Evolutionary conservation across 805 yeast genomes (phyloP), one percentile per base, ranked within the genome.

Genomic region (Suhomyces prunicola): DNA sequence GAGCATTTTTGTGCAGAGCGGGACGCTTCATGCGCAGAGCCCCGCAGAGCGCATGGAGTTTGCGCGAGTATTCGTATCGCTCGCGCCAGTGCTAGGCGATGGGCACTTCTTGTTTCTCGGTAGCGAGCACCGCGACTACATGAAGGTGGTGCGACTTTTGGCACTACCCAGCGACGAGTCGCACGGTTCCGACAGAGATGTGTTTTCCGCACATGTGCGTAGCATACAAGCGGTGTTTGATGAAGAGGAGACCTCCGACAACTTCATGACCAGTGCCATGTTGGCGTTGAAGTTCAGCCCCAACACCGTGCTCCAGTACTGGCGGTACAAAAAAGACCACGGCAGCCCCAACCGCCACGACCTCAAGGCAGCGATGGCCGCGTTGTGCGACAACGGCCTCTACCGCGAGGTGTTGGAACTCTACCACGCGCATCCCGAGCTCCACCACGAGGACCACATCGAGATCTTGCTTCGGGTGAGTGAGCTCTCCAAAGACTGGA

Each of bases 401-500:
- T 62, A 59, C 56, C 60, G 60, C 13, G 55, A 55, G 29, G 67
- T 65, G 2, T 31, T 66, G 10, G 59, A 63, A 1, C 51, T 74
- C 2, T 79, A 81, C 60, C 60, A 72, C 6, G 48, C 61, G 10
- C 53, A 72, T 55, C 74, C 78, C 0, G 51, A 62, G 1, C 68
- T 83, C 6, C 85, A 81, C 40, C 64, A 69, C 50, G 79, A 77
- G 45, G 65, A 65, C 15, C 87, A 81, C 54, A 77, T 77, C 46
- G 82, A 78, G 50, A 70, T 79, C 12, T 56, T 85, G 22, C 68
- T 85, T 44, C 59, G 69, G 10, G 73, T 83, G 0, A 73, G 80
- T 54, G 80, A 83, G 9, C 61, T 68, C 41, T 60, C 69, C 19
- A 68, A 73, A 39, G 76, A 81, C 55, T 87, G 89, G 88, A 66